phyloP scores from a whole-genome alignment of 2,329 filamentous ascomycete genomes.

The Talaromyces piceae region DNA sequence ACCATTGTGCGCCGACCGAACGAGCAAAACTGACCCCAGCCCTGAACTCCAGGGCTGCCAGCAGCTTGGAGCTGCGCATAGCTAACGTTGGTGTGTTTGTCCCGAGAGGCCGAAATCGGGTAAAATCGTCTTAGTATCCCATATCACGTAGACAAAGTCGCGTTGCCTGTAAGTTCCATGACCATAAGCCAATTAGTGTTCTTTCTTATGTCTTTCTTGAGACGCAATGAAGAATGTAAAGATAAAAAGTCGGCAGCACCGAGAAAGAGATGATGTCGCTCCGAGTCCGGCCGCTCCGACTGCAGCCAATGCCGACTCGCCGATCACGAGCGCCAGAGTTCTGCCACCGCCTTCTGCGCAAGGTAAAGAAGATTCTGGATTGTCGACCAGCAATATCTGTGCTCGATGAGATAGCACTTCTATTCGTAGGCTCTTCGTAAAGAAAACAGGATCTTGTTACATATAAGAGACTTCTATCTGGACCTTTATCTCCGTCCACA shows the following conservation, averaged over 20 bases:
- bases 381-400: neutral
- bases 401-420: neutral
- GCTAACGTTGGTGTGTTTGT: conserved; percentile 20
- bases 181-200: conserved; percentile 5
- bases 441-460: neutral
- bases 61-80: conserved; percentile 37
- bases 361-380: conserved; percentile 5
- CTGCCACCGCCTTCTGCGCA: conserved; percentile 23
- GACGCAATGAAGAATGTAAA: too few relatives aligned
- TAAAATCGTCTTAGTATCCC: conserved; percentile 18
- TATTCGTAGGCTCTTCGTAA: neutral
- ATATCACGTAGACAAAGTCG: conserved; percentile 21
- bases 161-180: conserved; percentile 15
- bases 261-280: neutral
- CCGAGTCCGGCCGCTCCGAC: conserved; percentile 1
- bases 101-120: conserved; percentile 20
- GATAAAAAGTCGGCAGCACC: too few relatives aligned
- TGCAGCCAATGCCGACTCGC: neutral
- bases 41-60: conserved; percentile 24
- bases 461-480: neutral
- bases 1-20: conserved; percentile 1
- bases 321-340: conserved; percentile 11
- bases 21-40: conserved; percentile 2
- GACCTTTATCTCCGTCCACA: too few relatives aligned
- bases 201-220: neutral